phyloP scores from a whole-genome alignment of 1,139 yeast species.

The Kluyveromyces sp. region DNA sequence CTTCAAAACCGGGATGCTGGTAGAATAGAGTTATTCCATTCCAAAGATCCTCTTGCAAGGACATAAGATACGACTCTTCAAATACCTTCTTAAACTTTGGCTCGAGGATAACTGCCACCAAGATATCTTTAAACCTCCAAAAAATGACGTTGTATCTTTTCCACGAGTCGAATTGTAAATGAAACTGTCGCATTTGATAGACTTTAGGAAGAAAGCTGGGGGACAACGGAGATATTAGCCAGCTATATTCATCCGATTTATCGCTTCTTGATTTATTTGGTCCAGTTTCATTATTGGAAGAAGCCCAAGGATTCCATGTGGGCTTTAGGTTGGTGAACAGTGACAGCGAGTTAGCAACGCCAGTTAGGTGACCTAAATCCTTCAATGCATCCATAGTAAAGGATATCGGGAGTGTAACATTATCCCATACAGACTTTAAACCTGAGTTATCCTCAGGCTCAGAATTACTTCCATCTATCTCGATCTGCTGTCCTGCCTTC shows the following conservation, averaged over 20 bases:
- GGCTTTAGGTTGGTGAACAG: conserved; percentile 27
- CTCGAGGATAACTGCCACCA: conserved; percentile 23
- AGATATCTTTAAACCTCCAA: conserved; percentile 28
- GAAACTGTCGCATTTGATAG: conserved; percentile 21
- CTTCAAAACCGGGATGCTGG: conserved; percentile 11
- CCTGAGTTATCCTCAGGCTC: conserved; percentile 6
- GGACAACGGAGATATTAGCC: conserved; percentile 27
- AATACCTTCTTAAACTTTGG: conserved; percentile 23
- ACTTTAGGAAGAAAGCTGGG: conserved; percentile 19
- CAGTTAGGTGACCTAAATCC: conserved; percentile 32
- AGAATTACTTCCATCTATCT: conserved; percentile 12
- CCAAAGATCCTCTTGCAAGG: conserved; percentile 20
- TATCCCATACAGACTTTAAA: conserved; percentile 19
- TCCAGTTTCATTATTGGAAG: conserved; percentile 1
- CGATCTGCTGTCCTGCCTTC: conserved; percentile 17
- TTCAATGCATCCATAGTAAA: conserved; percentile 32
- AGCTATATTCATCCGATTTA: conserved; percentile 18
- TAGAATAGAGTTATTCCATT: conserved; percentile 21
- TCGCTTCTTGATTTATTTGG: neutral
- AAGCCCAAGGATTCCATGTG: conserved; percentile 10
- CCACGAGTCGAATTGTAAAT: conserved; percentile 17
- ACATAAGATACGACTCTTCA: conserved; percentile 25
- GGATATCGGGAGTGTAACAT: conserved; percentile 27
- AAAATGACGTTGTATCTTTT: conserved; percentile 21
- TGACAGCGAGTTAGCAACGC: conserved; percentile 28